Evolutionary conservation across 2,329 filamentous ascomycete species (phyloP).

Genomic region (Paecilomyces niveus): DNA sequence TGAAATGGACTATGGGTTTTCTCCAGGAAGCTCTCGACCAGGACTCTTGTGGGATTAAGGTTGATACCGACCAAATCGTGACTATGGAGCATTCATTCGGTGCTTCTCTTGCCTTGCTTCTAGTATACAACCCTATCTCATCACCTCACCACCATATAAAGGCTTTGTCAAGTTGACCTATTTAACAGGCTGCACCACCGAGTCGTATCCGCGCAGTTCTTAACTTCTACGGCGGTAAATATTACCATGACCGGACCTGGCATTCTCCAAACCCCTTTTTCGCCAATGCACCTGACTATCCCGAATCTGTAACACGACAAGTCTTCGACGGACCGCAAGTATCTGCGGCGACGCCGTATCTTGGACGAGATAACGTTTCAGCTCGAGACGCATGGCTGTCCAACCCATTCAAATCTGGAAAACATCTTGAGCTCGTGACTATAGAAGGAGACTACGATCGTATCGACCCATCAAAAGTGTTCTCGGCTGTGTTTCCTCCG

Average conservation of each 20-base stretch:
- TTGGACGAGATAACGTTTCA: neutral
- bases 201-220: neutral
- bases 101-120: neutral
- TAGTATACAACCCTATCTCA: neutral
- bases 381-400: neutral
- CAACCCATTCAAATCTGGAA: neutral
- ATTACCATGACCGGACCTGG: neutral
- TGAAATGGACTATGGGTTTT: neutral
- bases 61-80: neutral
- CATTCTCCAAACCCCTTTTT: neutral
- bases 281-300: neutral
- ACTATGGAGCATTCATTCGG: neutral
- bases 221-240: slow-evolving; percentile 1
- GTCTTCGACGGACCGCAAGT: neutral
- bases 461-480: neutral
- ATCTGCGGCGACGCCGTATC: neutral
- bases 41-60: neutral
- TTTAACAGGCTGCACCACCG: no score
- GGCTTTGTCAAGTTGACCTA: no score
- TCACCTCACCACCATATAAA: neutral
- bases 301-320: neutral
- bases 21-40: no score
- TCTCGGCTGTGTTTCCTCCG: neutral
- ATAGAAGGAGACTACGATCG: neutral
- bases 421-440: neutral